Conservation (phyloP, 2,329 filamentous ascomycete genomes). For the Epichloe elymi region DNA sequence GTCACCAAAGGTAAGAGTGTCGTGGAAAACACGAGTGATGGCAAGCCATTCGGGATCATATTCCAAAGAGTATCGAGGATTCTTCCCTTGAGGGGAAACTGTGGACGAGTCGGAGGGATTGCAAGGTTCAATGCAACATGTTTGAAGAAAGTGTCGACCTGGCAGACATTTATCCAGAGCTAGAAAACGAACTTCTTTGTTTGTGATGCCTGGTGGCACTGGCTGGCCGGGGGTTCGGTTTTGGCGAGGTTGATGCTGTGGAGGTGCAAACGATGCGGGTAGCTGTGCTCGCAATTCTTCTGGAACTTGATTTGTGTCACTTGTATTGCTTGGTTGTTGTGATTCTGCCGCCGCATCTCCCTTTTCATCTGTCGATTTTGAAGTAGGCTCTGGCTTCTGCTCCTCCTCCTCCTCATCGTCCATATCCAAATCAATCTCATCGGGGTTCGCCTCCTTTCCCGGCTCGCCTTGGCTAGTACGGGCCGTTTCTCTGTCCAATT, state of each 20-base stretch:
- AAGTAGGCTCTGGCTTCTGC: not conserved
- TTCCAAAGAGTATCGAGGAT: constrained; percentile 43
- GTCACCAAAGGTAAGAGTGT: constrained; percentile 50
- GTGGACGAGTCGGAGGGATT: constrained; percentile 16
- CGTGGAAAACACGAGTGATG: constrained; percentile 71
- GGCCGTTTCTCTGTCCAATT: not conserved
- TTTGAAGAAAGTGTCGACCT: constrained; percentile 67
- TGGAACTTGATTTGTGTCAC: constrained; percentile 29
- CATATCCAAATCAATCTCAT: constrained; percentile 59
- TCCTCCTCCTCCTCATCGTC: constrained; percentile 27
- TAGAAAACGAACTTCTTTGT: constrained; percentile 70
- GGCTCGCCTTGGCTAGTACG: not conserved
- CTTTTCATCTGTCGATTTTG: not conserved
- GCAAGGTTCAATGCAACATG: constrained; percentile 49
- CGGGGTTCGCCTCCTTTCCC: constrained; percentile 35
- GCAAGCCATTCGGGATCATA: constrained; percentile 96
- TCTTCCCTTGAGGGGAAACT: constrained; percentile 9
- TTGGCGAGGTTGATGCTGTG: constrained; percentile 16
- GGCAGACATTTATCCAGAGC: constrained; percentile 86
- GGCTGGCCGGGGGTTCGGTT: constrained; percentile 42
- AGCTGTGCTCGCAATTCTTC: constrained; percentile 59
- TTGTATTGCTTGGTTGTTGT: not conserved
- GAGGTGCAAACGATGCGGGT: constrained; percentile 57
- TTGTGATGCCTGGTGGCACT: constrained; percentile 59
- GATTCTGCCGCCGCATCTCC: not conserved